Evolutionary conservation across 345 rosid species (phyloP).

Genomic region (Rubroshorea leprosula): DNA sequence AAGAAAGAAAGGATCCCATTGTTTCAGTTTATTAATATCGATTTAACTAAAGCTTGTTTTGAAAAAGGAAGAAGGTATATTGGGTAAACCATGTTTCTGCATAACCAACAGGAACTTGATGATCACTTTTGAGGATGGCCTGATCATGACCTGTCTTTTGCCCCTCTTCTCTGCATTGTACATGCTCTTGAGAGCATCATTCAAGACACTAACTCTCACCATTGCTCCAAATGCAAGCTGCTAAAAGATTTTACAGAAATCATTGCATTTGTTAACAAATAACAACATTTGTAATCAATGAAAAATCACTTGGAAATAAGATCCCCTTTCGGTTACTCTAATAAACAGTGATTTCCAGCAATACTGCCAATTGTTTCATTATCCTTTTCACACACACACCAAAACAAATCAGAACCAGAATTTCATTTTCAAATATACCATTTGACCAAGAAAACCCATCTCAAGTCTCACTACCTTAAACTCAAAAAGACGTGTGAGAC

Average conservation of each 20-base stretch:
- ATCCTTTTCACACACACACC: too few relatives aligned
- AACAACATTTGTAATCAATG: not conserved
- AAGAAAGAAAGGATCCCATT: not conserved
- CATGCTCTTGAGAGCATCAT: conserved; percentile 79
- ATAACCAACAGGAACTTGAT: conserved; percentile 70
- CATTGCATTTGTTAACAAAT: not conserved
- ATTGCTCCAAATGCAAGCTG: conserved; percentile 30
- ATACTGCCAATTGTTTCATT: too few relatives aligned
- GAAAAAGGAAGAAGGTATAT: not conserved
- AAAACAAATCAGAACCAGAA: too few relatives aligned
- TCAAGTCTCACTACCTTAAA: too few relatives aligned
- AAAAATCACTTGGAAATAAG: not conserved
- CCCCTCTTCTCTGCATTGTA: conserved; percentile 76
- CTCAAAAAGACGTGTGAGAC: too few relatives aligned
- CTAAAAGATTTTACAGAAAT: not conserved
- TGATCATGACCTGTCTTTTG: conserved; percentile 69
- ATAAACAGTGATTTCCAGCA: not conserved
- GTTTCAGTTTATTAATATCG: not conserved
- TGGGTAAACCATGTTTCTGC: conserved; percentile 66
- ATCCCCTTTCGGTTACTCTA: not conserved
- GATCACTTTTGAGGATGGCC: conserved; percentile 76
- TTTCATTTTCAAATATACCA: too few relatives aligned
- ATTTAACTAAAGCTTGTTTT: not conserved
- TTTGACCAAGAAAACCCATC: too few relatives aligned
- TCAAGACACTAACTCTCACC: conserved; percentile 70